A percentile compares a stretch with the other conserved stretches of the same genome.
Evolutionary conservation across 345 rosid species (phyloP).

Genomic region (Arabis hirsuta): DNA sequence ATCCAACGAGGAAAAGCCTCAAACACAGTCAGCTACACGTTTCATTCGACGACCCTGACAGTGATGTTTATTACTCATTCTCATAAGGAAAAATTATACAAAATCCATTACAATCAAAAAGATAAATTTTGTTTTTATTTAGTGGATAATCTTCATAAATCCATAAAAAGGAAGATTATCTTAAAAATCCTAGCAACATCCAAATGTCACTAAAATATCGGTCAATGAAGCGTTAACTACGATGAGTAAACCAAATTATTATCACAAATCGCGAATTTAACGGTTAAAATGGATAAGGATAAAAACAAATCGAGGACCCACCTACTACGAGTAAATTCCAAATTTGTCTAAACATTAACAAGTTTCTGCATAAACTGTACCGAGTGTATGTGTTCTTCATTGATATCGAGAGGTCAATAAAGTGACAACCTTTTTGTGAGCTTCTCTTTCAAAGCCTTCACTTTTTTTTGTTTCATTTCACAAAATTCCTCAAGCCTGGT

Average conservation of each 20-base stretch:
- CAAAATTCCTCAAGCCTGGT: not conserved
- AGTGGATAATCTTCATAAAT: not conserved
- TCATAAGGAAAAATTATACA: not conserved
- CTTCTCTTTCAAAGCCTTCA: not conserved
- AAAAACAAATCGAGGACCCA: conserved; percentile 35
- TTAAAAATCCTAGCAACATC: not conserved
- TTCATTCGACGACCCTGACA: conserved; percentile 42
- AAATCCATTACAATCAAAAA: not conserved
- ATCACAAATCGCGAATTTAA: conserved; percentile 18
- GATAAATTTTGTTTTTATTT: not conserved
- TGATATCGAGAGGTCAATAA: conserved; percentile 36
- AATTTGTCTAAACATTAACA: conserved; percentile 6
- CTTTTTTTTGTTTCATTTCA: not conserved
- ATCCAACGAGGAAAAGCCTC: conserved; percentile 38
- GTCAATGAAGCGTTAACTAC: conserved; percentile 6
- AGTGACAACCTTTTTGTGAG: not conserved
- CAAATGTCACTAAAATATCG: not conserved
- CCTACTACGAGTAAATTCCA: conserved; percentile 22
- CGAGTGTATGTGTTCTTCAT: not conserved
- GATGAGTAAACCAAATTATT: not conserved
- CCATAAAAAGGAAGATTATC: not conserved
- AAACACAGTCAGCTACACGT: conserved; percentile 49
- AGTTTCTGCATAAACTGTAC: conserved; percentile 37
- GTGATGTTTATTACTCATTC: conserved; percentile 6
- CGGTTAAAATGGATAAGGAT: conserved; percentile 35